These are phyloP conservation scores for Dicorynia guianensis DNA, from an alignment of 306 rosid species.

Conservation along the genomic window DNA sequence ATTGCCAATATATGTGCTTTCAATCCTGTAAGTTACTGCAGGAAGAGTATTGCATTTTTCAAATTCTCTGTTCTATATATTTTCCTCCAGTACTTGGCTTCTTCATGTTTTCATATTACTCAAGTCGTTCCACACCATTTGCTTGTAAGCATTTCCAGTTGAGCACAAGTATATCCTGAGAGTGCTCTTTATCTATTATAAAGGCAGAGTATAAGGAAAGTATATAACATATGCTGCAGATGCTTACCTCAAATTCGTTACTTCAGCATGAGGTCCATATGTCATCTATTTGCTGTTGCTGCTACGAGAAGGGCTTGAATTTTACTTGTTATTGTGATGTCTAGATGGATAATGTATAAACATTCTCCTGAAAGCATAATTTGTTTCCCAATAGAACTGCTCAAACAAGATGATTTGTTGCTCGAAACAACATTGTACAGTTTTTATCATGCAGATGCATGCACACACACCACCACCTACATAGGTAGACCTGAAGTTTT, in stretches of 20 bases:
- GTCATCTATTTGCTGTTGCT: not conserved
- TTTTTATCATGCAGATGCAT: not conserved
- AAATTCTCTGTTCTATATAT: not conserved
- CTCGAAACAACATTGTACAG: not conserved
- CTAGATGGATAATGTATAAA: no score
- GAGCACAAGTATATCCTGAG: no score
- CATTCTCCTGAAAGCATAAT: no score
- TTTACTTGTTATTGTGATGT: not conserved
- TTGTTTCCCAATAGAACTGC: slow-evolving; percentile 2
- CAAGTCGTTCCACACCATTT: not conserved
- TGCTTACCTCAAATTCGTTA: not conserved
- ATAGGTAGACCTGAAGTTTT: not conserved
- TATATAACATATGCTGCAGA: no score
- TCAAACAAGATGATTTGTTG: not conserved
- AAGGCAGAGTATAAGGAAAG: no score
- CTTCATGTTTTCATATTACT: not conserved
- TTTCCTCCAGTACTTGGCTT: not conserved
- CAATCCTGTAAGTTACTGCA: not conserved
- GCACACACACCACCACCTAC: no score
- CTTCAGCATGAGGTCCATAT: not conserved
- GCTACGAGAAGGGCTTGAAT: not conserved
- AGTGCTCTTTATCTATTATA: no score
- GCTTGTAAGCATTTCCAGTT: not conserved
- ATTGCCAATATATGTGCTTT: not conserved
- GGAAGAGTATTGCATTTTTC: not conserved